These are phyloP conservation scores for Colletotrichum tropicale DNA, from an alignment of 2,329 filamentous ascomycete genomes.

Conservation along the genomic window DNA sequence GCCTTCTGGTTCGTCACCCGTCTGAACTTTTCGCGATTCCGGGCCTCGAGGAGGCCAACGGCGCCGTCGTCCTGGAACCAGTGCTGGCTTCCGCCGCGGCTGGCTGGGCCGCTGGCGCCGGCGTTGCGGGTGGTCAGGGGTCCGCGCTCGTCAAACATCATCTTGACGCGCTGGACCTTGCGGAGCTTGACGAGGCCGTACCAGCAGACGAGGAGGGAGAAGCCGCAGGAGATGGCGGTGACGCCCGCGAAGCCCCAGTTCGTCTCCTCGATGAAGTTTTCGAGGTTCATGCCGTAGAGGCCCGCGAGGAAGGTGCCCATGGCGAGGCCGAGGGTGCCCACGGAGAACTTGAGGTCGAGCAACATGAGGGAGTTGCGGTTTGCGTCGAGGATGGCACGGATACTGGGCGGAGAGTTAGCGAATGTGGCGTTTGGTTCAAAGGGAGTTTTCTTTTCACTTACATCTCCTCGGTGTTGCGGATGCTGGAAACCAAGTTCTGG, in stretches of 20 bases:
- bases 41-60: conserved; percentile 55
- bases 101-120: neutral
- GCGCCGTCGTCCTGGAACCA: conserved; percentile 55
- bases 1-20: conserved; percentile 43
- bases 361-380: conserved; percentile 99
- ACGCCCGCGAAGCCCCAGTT: conserved; percentile 84
- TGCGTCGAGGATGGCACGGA: conserved; percentile 95
- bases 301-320: conserved; percentile 94
- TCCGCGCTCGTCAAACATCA: conserved; percentile 62
- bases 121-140: conserved; percentile 30
- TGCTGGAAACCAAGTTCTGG: conserved; percentile 89
- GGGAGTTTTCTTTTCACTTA: conserved; percentile 49
- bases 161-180: conserved; percentile 85
- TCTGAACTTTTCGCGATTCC: conserved; percentile 59
- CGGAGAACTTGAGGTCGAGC: conserved; percentile 93
- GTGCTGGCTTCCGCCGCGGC: conserved; percentile 32
- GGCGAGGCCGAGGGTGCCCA: conserved; percentile 91
- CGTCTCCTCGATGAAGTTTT: conserved; percentile 97
- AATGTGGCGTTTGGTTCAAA: neutral
- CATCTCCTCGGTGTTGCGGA: conserved; percentile 98
- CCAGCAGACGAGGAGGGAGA: conserved; percentile 78
- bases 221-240: conserved; percentile 70
- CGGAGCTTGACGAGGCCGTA: conserved; percentile 86
- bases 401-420: conserved; percentile 54
- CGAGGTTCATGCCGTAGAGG: conserved; percentile 99